Evolutionary conservation across 306 rosid genomes (phyloP), one percentile per base, ranked within the genome.

Genomic region (Quercus variabilis): DNA sequence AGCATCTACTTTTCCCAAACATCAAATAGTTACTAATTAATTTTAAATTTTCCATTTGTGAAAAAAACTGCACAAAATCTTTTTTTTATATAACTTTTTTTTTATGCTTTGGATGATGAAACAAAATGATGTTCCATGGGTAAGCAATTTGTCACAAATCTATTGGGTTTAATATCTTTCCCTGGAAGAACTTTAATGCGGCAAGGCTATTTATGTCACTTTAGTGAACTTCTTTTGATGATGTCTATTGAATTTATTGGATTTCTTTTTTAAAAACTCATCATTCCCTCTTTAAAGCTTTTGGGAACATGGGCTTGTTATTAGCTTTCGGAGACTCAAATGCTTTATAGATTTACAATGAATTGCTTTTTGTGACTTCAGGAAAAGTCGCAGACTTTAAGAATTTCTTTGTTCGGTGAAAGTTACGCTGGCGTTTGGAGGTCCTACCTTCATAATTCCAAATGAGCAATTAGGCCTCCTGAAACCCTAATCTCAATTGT

Each of bases 301-400:
- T 90, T 75, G 90, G 91, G 90, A 93, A 90, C 95, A 91, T 90
- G 91, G 89, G 88, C 74, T 82, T 85, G 87, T 87, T 73, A 83
- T 86, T 83, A 84, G 86, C 97, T 81, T 90, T 93, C 74, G 85
- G 86, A 83, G 80, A 83, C 87, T 86, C 81, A 77, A 87, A 76
- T 93, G 88, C 90, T 90, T 82, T 88, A 74, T 88, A 74, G 76
- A 75, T 81, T 87, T 73, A 74, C 31, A 75, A 76, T 83, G 82
- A 76, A 21, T 79, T 88, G 85, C 88, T 87, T 89, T 87, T 87
- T 82, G 82, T 83, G 84, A 87, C 82, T 85, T 81, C 57, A 85
- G 82, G 19, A 87, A 90, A 90, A 83, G 87, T 76, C 56, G 65
- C 83, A 78, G 64, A 81, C 91, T 87, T 67, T 51, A 64, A 51